These are phyloP conservation scores for Penicillium samsonianum DNA, from an alignment of 495 filamentous ascomycete species.

Conservation along the genomic window DNA sequence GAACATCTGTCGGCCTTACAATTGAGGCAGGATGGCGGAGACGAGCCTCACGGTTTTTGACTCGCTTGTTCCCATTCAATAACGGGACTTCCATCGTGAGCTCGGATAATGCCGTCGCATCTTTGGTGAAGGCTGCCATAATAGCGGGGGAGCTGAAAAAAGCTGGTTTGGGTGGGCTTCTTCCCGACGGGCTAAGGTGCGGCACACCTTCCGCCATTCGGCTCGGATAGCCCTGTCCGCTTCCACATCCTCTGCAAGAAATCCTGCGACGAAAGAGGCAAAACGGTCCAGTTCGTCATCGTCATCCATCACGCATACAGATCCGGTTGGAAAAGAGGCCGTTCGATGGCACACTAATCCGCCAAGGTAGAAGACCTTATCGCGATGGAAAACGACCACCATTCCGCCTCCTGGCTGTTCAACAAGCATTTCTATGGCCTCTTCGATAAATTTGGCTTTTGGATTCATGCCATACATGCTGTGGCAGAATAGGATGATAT, in stretches of 20 bases:
- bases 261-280: slow-evolving; percentile 56
- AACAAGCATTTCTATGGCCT: slow-evolving; percentile 53
- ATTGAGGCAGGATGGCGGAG: slow-evolving; percentile 47
- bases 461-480: slow-evolving; percentile 64
- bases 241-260: slow-evolving; percentile 39
- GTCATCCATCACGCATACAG: slow-evolving; percentile 47
- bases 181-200: slow-evolving; percentile 48
- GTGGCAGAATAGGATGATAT: slow-evolving; percentile 64
- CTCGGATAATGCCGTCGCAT: slow-evolving; percentile 50
- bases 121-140: slow-evolving; percentile 55
- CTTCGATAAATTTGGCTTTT: slow-evolving; percentile 49
- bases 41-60: slow-evolving; percentile 58
- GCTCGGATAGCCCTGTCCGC: slow-evolving; percentile 37
- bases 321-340: slow-evolving; percentile 53
- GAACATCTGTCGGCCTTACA: slow-evolving; percentile 50
- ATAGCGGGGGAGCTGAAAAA: slow-evolving; percentile 54
- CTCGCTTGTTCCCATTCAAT: slow-evolving; percentile 28
- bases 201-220: slow-evolving; percentile 56
- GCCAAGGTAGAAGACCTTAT: slow-evolving; percentile 43
- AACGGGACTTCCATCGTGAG: slow-evolving; percentile 51
- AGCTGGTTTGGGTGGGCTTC: slow-evolving; percentile 44
- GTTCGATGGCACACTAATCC: slow-evolving; percentile 55
- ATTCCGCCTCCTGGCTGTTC: slow-evolving; percentile 47
- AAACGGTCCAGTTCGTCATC: slow-evolving; percentile 55
- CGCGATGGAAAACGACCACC: slow-evolving; percentile 58